Conservation (phyloP, 2,329 filamentous ascomycete species). For the Colletotrichum incanum region DNA sequence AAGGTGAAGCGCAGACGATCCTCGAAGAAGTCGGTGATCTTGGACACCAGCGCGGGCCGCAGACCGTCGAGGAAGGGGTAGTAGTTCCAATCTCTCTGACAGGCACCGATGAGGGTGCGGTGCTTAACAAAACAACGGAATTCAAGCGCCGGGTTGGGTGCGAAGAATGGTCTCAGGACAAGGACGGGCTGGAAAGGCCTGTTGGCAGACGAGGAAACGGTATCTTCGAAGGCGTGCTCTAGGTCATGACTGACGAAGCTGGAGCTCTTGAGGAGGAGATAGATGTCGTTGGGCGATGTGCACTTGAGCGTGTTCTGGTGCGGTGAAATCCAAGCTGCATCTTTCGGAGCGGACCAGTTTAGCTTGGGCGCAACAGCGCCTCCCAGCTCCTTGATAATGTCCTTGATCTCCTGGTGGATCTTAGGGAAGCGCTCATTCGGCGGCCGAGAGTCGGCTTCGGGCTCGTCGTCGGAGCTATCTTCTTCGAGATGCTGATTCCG, state of each 20-base stretch:
- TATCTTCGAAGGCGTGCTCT: slow-evolving; percentile 90
- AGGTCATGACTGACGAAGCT: slow-evolving; percentile 96
- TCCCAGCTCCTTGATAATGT: slow-evolving; percentile 84
- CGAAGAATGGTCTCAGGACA: slow-evolving; percentile 89
- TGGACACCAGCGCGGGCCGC: slow-evolving; percentile 75
- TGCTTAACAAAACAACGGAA: slow-evolving; percentile 96
- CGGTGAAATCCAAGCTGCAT: slow-evolving; percentile 91
- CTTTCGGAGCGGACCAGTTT: slow-evolving; percentile 98
- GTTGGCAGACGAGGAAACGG: slow-evolving; percentile 58
- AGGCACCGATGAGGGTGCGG: slow-evolving; percentile 84
- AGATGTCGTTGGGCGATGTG: slow-evolving; percentile 89
- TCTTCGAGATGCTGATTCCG: slow-evolving; percentile 53
- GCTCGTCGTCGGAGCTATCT: slow-evolving; percentile 66
- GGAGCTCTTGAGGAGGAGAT: slow-evolving; percentile 93
- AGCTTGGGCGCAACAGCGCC: slow-evolving; percentile 92
- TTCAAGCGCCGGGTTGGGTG: slow-evolving; percentile 90
- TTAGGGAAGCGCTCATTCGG: slow-evolving; percentile 76
- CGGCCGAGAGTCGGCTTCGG: slow-evolving; percentile 56
- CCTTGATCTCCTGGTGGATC: slow-evolving; percentile 83
- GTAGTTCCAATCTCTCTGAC: slow-evolving; percentile 91
- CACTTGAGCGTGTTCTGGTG: slow-evolving; percentile 94
- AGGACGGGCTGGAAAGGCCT: slow-evolving; percentile 80
- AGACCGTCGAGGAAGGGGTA: slow-evolving; percentile 84
- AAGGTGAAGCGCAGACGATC: slow-evolving; percentile 82
- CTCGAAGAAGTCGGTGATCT: slow-evolving; percentile 84